These are phyloP conservation scores for Leishmania major DNA, from an alignment of 208 protist genomes.

Conservation along the genomic window DNA sequence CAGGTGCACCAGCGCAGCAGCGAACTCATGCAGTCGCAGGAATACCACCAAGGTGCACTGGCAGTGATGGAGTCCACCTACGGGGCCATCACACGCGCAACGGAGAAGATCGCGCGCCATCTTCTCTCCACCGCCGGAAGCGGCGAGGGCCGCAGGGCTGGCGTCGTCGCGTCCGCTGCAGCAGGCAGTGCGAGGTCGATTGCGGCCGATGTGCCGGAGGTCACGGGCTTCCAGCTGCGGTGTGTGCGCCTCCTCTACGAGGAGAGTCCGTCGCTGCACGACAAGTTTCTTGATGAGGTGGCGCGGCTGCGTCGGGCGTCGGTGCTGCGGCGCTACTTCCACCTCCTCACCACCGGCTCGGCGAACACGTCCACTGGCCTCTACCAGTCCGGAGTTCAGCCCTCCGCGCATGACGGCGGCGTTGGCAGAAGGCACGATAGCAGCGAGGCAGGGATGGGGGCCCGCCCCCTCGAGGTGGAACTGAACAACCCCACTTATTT, in stretches of 20 bases:
- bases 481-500: constrained; percentile 82
- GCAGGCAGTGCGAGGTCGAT: constrained; percentile 25
- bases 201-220: constrained; percentile 63
- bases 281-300: constrained; percentile 72
- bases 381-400: constrained; percentile 33
- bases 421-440: neutral
- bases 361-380: constrained; percentile 56
- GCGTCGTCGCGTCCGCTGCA: constrained; percentile 7
- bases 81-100: constrained; percentile 59
- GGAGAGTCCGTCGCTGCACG: constrained; percentile 63
- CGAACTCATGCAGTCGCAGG: constrained; percentile 58
- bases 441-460: constrained; percentile 25
- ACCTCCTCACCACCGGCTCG: constrained; percentile 82
- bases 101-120: constrained; percentile 67
- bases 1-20: constrained; percentile 66
- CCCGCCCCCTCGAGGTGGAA: constrained; percentile 79
- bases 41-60: constrained; percentile 47
- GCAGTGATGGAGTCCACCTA: constrained; percentile 81
- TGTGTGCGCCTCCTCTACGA: constrained; percentile 66
- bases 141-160: constrained; percentile 15
- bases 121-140: constrained; percentile 42
- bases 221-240: constrained; percentile 70
- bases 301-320: constrained; percentile 64
- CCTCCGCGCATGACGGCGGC: constrained; percentile 6
- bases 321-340: constrained; percentile 84